Base-by-base conservation (phyloP, 176 grass and related monocot genomes). In the Alopecurus myosuroides region DNA sequence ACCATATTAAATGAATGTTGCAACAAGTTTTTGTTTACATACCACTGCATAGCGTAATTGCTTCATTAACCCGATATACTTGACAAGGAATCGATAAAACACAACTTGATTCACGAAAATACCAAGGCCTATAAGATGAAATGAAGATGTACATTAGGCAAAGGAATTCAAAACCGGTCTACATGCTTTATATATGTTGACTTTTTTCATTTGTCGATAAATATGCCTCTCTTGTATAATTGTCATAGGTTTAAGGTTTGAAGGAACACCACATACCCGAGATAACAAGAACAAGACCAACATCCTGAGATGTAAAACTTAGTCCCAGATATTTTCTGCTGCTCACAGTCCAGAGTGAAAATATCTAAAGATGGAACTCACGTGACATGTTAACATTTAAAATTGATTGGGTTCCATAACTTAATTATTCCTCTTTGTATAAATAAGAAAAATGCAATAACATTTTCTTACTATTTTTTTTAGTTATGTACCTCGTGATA, bases 401-500 rank as follows among this genome's bases (percentile, higher is more conserved):
- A 82, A 5, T 71, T 76, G 3, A 31, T 70, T 36, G n/a, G n/a
- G n/a, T n/a, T n/a, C n/a, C n/a, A n/a, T n/a, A n/a, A n/a, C n/a
- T n/a, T n/a, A n/a, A n/a, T n/a, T n/a, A n/a, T n/a, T n/a, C n/a
- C n/a, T n/a, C n/a, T n/a, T n/a, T n/a, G n/a, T n/a, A n/a, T n/a
- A n/a, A n/a, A n/a, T n/a, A n/a, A n/a, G n/a, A n/a, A n/a, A n/a
- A n/a, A n/a, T n/a, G n/a, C n/a, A n/a, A n/a, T n/a, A n/a, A n/a
- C n/a, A n/a, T n/a, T n/a, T n/a, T n/a, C n/a, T n/a, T n/a, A n/a
- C n/a, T n/a, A n/a, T n/a, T n/a, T n/a, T n/a, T n/a, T n/a, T n/a
- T n/a, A n/a, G n/a, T n/a, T n/a, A n/a, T n/a, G n/a, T n/a, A 93
- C 91, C 91, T 93, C 91, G 46, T 84, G 42, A 67, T 93, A 93